Evolutionary conservation across 2,329 filamentous ascomycete genomes (phyloP), one percentile per base, ranked within the genome.

Genomic region (Exophiala viscosa): DNA sequence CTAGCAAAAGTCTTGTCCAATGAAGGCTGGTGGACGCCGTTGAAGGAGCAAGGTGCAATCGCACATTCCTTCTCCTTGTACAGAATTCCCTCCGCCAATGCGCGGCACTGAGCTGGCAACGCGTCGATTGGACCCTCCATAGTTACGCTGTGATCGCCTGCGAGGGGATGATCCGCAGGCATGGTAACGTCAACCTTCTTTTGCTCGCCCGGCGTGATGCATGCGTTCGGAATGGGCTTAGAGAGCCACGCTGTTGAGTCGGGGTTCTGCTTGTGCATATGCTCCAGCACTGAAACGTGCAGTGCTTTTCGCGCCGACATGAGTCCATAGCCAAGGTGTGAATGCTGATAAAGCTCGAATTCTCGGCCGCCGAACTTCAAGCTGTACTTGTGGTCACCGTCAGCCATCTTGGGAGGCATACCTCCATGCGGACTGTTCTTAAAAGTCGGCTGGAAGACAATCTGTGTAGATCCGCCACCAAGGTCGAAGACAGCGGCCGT

Each of bases 361-460:
- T 91, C 79, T 60, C 89, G 87, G 57, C 91, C 92, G 60, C 92
- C 91, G 65, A 97, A 99, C 59, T 84, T 81, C 54, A 99, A 84
- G 47, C 85, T 81, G 74, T 97, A 99, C 75, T 95, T 96, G 82
- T 99, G 93, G 67, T 97, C 91, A 51, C 93, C 93, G 39, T 91
- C 86, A 14, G 85, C 81, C 65, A 99, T 80, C 69, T 85, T 87
- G 68, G 89, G 85, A 0, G 91, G 91, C 78, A 96, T 87, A 54
- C 90, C 91, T 57, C 88, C 88, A 45, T 80, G 76, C 50, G 81
- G 72, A 51, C 81, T 80, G 50, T 82, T 80, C 69, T 88, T 86
- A 74, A 96, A 99, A 46, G 87, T 95, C 17, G 95, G 95, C 76
- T 99, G 85, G 72, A 97, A 99, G 62, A 99, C 95, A 67, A 99